Evolutionary conservation across 139 green algal genomes (phyloP).

Genomic region (Nannochloris sp.): DNA sequence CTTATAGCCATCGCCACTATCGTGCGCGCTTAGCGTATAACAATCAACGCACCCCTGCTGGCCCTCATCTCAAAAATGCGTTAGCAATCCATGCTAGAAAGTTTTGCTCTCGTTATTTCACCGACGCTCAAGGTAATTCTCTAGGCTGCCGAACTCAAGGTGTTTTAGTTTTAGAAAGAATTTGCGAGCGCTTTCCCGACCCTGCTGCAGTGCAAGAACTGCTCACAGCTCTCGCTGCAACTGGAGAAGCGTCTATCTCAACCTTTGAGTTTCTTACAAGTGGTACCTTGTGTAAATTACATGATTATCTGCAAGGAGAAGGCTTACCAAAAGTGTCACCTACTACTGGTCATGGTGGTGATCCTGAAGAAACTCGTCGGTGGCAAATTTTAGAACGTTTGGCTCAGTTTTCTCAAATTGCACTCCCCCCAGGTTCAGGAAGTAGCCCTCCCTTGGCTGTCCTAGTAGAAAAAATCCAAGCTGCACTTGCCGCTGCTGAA

Average conservation of each 20-base stretch:
- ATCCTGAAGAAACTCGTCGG: no score
- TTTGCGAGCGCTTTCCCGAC: slow-evolving; percentile 28
- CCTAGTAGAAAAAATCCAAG: slow-evolving; percentile 76
- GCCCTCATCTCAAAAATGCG: slow-evolving; percentile 13
- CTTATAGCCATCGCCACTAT: no score
- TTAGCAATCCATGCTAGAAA: slow-evolving; percentile 13
- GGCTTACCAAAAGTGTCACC: not conserved
- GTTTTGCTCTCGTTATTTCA: slow-evolving; percentile 40
- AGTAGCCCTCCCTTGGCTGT: slow-evolving; percentile 31
- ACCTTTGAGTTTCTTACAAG: slow-evolving; percentile 91
- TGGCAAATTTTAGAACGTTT: slow-evolving; percentile 45
- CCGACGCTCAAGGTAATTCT: not conserved
- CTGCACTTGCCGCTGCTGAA: slow-evolving; percentile 62
- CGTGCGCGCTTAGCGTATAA: no score
- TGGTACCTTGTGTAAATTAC: slow-evolving; percentile 57
- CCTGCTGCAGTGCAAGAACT: slow-evolving; percentile 29
- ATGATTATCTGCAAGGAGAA: slow-evolving; percentile 50
- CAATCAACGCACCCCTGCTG: not conserved
- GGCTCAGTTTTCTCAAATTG: slow-evolving; percentile 40
- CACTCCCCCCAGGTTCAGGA: slow-evolving; percentile 14
- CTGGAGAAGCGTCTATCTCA: slow-evolving; percentile 42
- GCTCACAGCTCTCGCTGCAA: slow-evolving; percentile 29
- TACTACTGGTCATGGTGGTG: no score
- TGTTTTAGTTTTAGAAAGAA: slow-evolving; percentile 35
- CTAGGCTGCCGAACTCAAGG: slow-evolving; percentile 34